Conservation (phyloP, 2,329 filamentous ascomycete species). For the Talaromyces islandicus region DNA sequence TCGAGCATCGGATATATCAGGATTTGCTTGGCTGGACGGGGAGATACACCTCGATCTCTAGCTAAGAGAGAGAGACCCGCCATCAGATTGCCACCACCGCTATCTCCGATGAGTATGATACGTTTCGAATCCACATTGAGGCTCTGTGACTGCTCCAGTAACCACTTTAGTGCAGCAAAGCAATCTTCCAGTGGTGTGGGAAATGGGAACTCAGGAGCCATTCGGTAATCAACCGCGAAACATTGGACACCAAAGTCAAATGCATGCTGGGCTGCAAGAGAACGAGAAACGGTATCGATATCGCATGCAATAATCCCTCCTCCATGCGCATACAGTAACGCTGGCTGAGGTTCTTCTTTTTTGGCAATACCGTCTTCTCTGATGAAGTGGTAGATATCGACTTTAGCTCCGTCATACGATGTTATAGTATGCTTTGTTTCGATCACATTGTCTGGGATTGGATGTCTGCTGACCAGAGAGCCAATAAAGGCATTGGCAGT, state of each 20-base stretch:
- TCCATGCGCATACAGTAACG: not conserved
- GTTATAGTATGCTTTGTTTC: not conserved
- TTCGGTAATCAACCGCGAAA: slow-evolving; percentile 6
- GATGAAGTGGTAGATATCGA: not conserved
- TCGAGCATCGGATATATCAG: slow-evolving; percentile 9
- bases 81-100: not conserved
- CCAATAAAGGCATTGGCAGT: not conserved
- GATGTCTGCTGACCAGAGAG: not conserved
- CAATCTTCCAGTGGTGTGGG: slow-evolving; percentile 3
- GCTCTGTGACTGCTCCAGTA: not conserved
- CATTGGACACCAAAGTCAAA: not conserved
- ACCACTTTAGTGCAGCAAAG: slow-evolving; percentile 1
- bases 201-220: slow-evolving; percentile 7
- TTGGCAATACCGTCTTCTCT: not conserved
- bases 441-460: not conserved
- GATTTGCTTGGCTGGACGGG: not conserved
- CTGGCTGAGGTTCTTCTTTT: not conserved
- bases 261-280: not conserved
- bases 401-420: not conserved
- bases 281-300: not conserved
- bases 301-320: not conserved
- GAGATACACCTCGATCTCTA: slow-evolving; percentile 8
- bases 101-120: not conserved
- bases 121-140: not conserved
- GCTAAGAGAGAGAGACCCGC: slow-evolving; percentile 1